Conservation (phyloP, 2,329 filamentous ascomycete species). For the Phaeophleospora eucalypticola region DNA sequence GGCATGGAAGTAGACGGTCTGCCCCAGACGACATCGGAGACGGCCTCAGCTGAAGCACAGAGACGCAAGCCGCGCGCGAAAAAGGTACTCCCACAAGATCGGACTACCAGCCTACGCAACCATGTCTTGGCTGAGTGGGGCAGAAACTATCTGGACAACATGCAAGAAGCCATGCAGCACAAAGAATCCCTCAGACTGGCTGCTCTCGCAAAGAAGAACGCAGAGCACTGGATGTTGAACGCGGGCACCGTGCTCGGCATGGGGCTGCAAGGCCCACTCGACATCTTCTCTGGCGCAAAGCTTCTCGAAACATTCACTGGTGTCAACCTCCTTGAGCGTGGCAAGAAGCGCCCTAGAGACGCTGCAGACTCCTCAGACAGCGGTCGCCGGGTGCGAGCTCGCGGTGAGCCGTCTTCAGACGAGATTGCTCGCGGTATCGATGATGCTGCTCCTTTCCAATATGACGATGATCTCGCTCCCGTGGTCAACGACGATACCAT, state of each 20-base stretch:
- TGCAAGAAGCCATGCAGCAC: constrained; percentile 46
- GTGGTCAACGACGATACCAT: constrained; percentile 41
- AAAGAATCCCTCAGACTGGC: constrained; percentile 41
- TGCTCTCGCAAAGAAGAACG: constrained; percentile 58
- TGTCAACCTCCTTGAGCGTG: constrained; percentile 19
- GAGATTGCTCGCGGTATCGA: constrained; percentile 32
- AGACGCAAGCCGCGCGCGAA: constrained; percentile 32
- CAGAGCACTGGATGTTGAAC: constrained; percentile 57
- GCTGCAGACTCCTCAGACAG: constrained; percentile 26
- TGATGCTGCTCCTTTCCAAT: constrained; percentile 5
- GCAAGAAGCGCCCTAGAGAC: constrained; percentile 27
- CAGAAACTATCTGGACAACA: constrained; percentile 57
- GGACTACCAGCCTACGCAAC: constrained; percentile 51
- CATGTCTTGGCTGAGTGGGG: constrained; percentile 56
- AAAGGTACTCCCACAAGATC: constrained; percentile 46
- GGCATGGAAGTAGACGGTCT: neutral
- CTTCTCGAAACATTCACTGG: constrained; percentile 50
- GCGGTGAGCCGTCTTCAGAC: constrained; percentile 32
- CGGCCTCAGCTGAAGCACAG: constrained; percentile 38
- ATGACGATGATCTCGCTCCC: constrained; percentile 15
- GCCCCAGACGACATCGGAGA: constrained; percentile 27
- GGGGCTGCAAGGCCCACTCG: constrained; percentile 49
- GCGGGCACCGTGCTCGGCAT: constrained; percentile 44
- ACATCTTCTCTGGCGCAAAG: constrained; percentile 54
- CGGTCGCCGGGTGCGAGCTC: constrained; percentile 27